Conservation (phyloP, 805 yeast genomes). For the Barnettozyma sp. region DNA sequence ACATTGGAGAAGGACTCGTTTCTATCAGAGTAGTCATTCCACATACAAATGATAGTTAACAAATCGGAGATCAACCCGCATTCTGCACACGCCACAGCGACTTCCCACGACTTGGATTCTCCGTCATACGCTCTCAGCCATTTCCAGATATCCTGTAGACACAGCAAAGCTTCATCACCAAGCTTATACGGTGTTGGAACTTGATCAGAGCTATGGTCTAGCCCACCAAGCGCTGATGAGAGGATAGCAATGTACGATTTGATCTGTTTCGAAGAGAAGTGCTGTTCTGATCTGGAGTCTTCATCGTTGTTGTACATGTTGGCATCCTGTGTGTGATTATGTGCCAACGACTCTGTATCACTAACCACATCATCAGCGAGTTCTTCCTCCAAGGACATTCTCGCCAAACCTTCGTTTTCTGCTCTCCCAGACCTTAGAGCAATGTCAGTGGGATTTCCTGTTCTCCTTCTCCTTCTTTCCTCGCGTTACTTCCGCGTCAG, state of each 20-base stretch:
- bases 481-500: too few species aligned
- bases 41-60: slow-evolving; percentile 62
- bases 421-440: not conserved
- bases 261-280: slow-evolving; percentile 15
- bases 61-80: slow-evolving; percentile 74
- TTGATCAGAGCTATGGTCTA: slow-evolving; percentile 51
- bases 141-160: slow-evolving; percentile 78
- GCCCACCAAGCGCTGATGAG: slow-evolving; percentile 88
- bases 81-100: slow-evolving; percentile 82
- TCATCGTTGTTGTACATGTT: too few species aligned
- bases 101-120: slow-evolving; percentile 59
- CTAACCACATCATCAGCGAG: slow-evolving; percentile 8
- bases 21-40: slow-evolving; percentile 44
- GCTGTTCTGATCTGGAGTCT: not conserved
- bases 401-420: not conserved
- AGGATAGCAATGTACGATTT: slow-evolving; percentile 73
- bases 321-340: too few species aligned
- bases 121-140: slow-evolving; percentile 88
- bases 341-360: slow-evolving; percentile 6
- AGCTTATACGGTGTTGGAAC: slow-evolving; percentile 56
- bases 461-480: too few species aligned
- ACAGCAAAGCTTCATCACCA: slow-evolving; percentile 71
- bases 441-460: too few species aligned
- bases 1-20: slow-evolving; percentile 23
- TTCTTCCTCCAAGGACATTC: slow-evolving; percentile 11